Evolutionary conservation across 306 rosid genomes (phyloP).

Genomic region (Cucurbita ficifolia): DNA sequence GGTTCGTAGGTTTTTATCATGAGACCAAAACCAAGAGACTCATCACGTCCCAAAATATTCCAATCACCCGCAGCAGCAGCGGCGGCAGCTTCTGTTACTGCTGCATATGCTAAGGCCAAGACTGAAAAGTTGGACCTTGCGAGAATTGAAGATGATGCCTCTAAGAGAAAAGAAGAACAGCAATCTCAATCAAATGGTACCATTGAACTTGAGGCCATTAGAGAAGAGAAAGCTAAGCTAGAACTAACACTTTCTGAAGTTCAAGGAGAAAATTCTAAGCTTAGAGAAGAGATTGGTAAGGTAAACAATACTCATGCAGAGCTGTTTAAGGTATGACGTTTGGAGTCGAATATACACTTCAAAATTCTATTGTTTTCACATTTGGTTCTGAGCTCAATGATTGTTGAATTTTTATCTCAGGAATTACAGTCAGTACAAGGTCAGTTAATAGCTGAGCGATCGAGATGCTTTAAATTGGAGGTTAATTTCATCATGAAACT

Average conservation of each 20-base stretch:
- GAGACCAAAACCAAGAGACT: slow-evolving; percentile 63
- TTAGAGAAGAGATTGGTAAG: slow-evolving; percentile 35
- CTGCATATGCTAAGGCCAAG: slow-evolving; percentile 89
- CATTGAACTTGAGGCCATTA: slow-evolving; percentile 31
- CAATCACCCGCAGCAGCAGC: slow-evolving; percentile 98
- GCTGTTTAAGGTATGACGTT: slow-evolving; percentile 57
- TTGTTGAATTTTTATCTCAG: slow-evolving; percentile 31
- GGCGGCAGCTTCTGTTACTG: slow-evolving; percentile 91
- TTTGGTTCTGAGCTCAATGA: neutral
- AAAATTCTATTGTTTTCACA: neutral
- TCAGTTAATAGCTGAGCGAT: slow-evolving; percentile 83
- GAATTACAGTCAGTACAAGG: slow-evolving; percentile 88
- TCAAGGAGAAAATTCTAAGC: slow-evolving; percentile 17
- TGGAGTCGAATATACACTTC: neutral
- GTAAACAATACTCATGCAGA: slow-evolving; percentile 59
- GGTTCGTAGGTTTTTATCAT: slow-evolving; percentile 57
- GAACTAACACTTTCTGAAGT: slow-evolving; percentile 53
- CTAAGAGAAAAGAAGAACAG: slow-evolving; percentile 26
- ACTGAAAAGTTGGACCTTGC: slow-evolving; percentile 50
- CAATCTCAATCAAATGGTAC: slow-evolving; percentile 19
- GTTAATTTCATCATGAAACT: slow-evolving; percentile 16
- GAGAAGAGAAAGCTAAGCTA: slow-evolving; percentile 42
- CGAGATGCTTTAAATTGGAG: slow-evolving; percentile 93
- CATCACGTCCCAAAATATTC: slow-evolving; percentile 61
- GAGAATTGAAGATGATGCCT: slow-evolving; percentile 23